Conservation (phyloP, 2,329 filamentous ascomycete genomes). For the Orbilia brochopaga region DNA sequence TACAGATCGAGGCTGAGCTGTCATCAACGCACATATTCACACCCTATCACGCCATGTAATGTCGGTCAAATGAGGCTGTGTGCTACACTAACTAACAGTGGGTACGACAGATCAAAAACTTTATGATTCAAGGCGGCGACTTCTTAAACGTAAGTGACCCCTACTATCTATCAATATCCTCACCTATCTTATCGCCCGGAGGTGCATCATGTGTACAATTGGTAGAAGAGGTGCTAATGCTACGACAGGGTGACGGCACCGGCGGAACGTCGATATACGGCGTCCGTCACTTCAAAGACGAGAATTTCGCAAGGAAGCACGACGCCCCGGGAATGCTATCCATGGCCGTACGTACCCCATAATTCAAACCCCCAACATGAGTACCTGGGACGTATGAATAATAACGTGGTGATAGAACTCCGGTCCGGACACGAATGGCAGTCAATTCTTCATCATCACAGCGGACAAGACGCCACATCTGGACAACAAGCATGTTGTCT, state of each 20-base stretch:
- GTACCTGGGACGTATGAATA: not conserved
- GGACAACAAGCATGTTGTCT: conserved; percentile 92
- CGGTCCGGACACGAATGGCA: conserved; percentile 89
- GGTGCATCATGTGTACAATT: not conserved
- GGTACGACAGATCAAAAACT: conserved; percentile 76
- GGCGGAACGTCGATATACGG: conserved; percentile 89
- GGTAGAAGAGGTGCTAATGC: not conserved
- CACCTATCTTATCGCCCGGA: not conserved
- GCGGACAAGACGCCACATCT: conserved; percentile 85
- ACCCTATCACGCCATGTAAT: not conserved
- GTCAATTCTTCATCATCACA: conserved; percentile 98
- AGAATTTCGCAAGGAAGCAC: conserved; percentile 84
- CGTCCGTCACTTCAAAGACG: conserved; percentile 81
- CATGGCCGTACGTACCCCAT: conserved; percentile 77
- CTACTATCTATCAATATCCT: too few species aligned
- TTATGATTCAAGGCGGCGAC: conserved; percentile 98
- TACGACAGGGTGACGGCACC: conserved; percentile 73
- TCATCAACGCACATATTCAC: not conserved
- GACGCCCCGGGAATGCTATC: conserved; percentile 79
- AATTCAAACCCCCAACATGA: conserved; percentile 3
- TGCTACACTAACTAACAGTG: not conserved
- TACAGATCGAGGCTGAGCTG: conserved; percentile 5
- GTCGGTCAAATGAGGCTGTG: not conserved
- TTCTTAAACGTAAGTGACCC: conserved; percentile 76
- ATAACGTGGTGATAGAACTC: conserved; percentile 69